phyloP scores from a whole-genome alignment of 495 filamentous ascomycete species.

The Recurvomyces mirabilis region DNA sequence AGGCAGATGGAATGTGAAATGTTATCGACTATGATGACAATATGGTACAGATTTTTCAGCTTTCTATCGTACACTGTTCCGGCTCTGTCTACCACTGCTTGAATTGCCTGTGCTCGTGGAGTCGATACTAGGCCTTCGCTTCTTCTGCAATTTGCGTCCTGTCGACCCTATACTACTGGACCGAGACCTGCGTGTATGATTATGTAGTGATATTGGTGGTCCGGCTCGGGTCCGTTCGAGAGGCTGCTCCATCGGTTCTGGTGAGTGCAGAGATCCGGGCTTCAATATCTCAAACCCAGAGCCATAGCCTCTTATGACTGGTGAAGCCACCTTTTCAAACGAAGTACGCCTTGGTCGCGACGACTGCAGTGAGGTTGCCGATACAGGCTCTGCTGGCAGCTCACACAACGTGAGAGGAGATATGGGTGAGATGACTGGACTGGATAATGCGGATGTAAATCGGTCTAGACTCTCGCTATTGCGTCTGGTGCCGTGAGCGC shows the following conservation, averaged over 20 bases:
- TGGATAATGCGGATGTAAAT: too few species aligned
- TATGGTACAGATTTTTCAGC: too few species aligned
- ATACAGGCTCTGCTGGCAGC: not conserved
- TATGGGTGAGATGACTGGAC: not conserved
- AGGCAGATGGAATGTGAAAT: too few species aligned
- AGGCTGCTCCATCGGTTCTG: constrained; percentile 2
- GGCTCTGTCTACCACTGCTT: not conserved
- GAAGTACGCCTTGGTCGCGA: constrained; percentile 18
- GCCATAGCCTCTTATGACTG: constrained; percentile 46
- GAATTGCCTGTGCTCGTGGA: not conserved
- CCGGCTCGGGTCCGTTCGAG: constrained; percentile 7
- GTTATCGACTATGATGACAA: too few species aligned
- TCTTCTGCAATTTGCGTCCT: constrained; percentile 18
- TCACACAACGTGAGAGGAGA: not conserved
- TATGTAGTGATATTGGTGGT: constrained; percentile 14
- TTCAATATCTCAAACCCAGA: constrained; percentile 50
- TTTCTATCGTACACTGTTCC: not conserved
- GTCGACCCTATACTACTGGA: constrained; percentile 8
- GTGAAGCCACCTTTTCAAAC: constrained; percentile 32
- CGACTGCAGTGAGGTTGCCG: not conserved
- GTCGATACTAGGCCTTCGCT: constrained; percentile 12
- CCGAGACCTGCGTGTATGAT: not conserved
- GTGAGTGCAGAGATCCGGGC: constrained; percentile 38
- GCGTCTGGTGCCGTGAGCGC: too few species aligned
- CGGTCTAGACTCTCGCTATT: too few species aligned